Evolutionary conservation across 2,329 filamentous ascomycete species (phyloP).

Genomic region (Fusarium sp.): DNA sequence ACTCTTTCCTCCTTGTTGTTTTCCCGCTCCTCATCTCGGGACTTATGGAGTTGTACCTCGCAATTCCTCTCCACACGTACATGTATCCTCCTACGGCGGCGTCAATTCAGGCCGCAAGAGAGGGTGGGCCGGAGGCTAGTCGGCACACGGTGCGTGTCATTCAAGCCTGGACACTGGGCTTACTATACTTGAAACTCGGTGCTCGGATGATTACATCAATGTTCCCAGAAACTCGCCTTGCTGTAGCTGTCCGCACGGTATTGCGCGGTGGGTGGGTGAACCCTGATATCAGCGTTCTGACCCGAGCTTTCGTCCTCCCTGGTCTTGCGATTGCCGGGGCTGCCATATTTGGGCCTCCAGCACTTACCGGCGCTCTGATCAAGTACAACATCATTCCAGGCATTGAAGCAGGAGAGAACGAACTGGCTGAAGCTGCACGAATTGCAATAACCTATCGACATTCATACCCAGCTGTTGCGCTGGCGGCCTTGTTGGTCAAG

Average conservation of each 20-base stretch:
- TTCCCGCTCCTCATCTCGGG: slow-evolving; percentile 84
- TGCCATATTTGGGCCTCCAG: slow-evolving; percentile 74
- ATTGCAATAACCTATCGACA: slow-evolving; percentile 61
- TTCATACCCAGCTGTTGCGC: slow-evolving; percentile 76
- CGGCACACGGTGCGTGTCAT: slow-evolving; percentile 84
- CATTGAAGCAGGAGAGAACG: slow-evolving; percentile 32
- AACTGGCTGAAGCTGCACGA: slow-evolving; percentile 45
- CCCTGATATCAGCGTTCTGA: slow-evolving; percentile 83
- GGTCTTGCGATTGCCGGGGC: slow-evolving; percentile 69
- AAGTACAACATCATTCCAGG: slow-evolving; percentile 39
- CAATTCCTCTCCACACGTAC: slow-evolving; percentile 88
- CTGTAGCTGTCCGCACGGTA: slow-evolving; percentile 79
- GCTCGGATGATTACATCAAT: slow-evolving; percentile 75
- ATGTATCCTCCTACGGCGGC: slow-evolving; percentile 59
- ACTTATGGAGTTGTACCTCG: slow-evolving; percentile 87
- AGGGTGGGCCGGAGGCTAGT: slow-evolving; percentile 43
- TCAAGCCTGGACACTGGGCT: slow-evolving; percentile 92
- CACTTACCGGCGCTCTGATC: slow-evolving; percentile 59
- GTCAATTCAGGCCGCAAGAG: slow-evolving; percentile 45
- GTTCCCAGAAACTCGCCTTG: slow-evolving; percentile 76
- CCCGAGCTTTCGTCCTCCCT: slow-evolving; percentile 87
- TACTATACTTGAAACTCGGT: slow-evolving; percentile 88
- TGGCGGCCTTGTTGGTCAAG: slow-evolving; percentile 59
- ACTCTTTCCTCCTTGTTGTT: slow-evolving; percentile 78
- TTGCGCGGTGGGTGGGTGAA: slow-evolving; percentile 80